Evolutionary conservation across 2,329 filamentous ascomycete species (phyloP).

Genomic region (Aspergillus flavus): DNA sequence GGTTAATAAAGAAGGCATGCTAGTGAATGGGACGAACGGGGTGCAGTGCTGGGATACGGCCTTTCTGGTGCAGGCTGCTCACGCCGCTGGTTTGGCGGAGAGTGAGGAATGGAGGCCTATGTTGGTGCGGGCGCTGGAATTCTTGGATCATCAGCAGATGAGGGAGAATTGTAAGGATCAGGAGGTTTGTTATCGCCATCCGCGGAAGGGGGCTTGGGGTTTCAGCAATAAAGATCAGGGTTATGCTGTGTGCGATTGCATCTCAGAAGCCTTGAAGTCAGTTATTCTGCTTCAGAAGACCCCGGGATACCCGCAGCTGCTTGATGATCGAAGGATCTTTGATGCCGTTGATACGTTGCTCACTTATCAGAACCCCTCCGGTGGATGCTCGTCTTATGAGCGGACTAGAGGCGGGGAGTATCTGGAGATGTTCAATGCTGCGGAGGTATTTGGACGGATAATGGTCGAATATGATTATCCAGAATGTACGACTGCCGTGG

Average conservation of each 20-base stretch:
- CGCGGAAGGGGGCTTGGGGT: slow-evolving; percentile 15
- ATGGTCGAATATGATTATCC: slow-evolving; percentile 16
- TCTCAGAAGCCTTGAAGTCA: slow-evolving; percentile 12
- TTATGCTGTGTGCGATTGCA: slow-evolving; percentile 9
- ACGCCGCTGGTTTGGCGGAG: slow-evolving; percentile 2
- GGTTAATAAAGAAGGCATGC: slow-evolving; percentile 9
- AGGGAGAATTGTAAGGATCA: neutral
- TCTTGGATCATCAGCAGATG: slow-evolving; percentile 7
- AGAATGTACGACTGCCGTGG: slow-evolving; percentile 11
- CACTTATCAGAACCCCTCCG: slow-evolving; percentile 9
- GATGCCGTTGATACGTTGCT: slow-evolving; percentile 11
- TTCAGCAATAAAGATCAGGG: slow-evolving; percentile 14
- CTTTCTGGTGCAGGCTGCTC: slow-evolving; percentile 6
- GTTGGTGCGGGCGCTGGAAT: slow-evolving; percentile 8
- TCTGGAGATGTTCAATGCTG: slow-evolving; percentile 13
- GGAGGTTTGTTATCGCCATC: slow-evolving; percentile 1
- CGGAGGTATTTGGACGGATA: slow-evolving; percentile 14
- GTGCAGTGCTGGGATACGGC: slow-evolving; percentile 14
- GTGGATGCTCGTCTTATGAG: slow-evolving; percentile 14
- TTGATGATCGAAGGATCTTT: neutral
- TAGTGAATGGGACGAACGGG: slow-evolving; percentile 10
- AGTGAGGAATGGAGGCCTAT: neutral
- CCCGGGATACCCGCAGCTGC: neutral
- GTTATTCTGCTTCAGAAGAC: slow-evolving; percentile 8
- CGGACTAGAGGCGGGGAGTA: neutral